A percentile compares a stretch with the other conserved stretches of the same genome.
These are phyloP conservation scores for Stephania cephalantha DNA, from an alignment of 164 flowering plant genomes.

Conservation along the genomic window DNA sequence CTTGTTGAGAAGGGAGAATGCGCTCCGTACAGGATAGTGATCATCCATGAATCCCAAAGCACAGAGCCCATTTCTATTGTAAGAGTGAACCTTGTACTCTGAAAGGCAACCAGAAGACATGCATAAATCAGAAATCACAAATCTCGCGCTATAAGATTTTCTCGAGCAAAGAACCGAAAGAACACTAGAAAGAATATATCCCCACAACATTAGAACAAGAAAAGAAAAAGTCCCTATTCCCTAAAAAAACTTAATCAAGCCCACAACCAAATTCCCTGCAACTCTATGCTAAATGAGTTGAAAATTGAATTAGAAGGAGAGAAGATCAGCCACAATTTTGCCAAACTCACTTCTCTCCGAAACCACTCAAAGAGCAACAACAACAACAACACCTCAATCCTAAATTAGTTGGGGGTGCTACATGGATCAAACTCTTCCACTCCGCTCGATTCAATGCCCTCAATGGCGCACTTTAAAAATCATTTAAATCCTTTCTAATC, in stretches of 20 bases:
- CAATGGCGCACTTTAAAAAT: too few species aligned
- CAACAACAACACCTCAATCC: too few species aligned
- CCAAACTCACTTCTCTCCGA: too few species aligned
- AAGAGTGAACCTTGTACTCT: slow-evolving; percentile 98
- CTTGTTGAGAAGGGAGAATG: slow-evolving; percentile 88
- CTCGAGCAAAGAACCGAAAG: not conserved
- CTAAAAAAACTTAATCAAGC: not conserved
- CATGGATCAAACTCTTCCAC: too few species aligned
- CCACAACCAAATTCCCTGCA: not conserved
- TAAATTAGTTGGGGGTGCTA: too few species aligned
- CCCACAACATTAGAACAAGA: not conserved
- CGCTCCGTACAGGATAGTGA: slow-evolving; percentile 93
- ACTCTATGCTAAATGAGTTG: not conserved
- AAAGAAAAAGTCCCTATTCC: too few species aligned
- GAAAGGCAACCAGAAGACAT: not conserved
- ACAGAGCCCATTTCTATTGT: slow-evolving; percentile 85
- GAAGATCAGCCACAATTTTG: too few species aligned
- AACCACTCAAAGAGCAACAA: too few species aligned
- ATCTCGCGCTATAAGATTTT: not conserved
- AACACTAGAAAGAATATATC: not conserved
- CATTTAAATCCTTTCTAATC: too few species aligned
- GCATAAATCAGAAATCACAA: not conserved
- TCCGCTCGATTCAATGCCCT: too few species aligned
- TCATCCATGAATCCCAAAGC: slow-evolving; percentile 96
- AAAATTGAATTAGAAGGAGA: too few species aligned